Percentiles rank a stretch among this genome's conserved stretches.
phyloP scores from a whole-genome alignment of 768 basidiomycete genomes.

The Gloeophyllum trabeum region DNA sequence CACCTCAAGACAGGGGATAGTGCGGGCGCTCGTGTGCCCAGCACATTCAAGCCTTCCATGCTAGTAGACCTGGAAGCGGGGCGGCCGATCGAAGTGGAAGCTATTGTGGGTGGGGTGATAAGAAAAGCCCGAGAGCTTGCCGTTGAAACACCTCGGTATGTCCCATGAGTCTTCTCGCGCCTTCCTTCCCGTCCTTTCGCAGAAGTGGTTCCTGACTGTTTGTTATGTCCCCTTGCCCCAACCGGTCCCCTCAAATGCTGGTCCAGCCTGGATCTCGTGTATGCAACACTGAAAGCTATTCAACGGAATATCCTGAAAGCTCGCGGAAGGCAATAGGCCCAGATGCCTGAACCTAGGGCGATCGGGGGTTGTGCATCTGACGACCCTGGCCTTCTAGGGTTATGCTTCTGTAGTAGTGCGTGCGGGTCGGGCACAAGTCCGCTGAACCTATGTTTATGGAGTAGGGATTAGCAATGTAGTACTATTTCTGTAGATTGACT shows the following conservation, averaged over 20 bases:
- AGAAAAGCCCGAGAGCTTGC: slow-evolving; percentile 1
- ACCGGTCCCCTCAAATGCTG: no score
- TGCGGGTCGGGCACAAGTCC: no score
- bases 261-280: slow-evolving; percentile 2
- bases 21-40: slow-evolving; percentile 9
- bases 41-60: slow-evolving; percentile 23
- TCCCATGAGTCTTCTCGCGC: neutral
- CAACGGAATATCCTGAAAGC: neutral
- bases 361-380: no score
- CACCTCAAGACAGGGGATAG: neutral
- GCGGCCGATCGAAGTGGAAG: slow-evolving; percentile 26
- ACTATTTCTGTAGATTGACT: no score
- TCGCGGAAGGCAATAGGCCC: neutral
- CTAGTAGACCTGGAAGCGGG: slow-evolving; percentile 23
- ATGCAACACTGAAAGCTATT: slow-evolving; percentile 3
- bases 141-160: slow-evolving; percentile 4
- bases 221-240: neutral
- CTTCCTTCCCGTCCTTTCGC: neutral
- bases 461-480: no score
- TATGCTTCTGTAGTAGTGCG: no score
- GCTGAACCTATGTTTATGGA: no score
- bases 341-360: no score
- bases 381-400: no score
- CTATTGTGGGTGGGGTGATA: slow-evolving; percentile 15
- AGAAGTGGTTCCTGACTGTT: neutral